These are phyloP conservation scores for Solanum sejunctum DNA, from an alignment of 257 asterid species.

Conservation along the genomic window DNA sequence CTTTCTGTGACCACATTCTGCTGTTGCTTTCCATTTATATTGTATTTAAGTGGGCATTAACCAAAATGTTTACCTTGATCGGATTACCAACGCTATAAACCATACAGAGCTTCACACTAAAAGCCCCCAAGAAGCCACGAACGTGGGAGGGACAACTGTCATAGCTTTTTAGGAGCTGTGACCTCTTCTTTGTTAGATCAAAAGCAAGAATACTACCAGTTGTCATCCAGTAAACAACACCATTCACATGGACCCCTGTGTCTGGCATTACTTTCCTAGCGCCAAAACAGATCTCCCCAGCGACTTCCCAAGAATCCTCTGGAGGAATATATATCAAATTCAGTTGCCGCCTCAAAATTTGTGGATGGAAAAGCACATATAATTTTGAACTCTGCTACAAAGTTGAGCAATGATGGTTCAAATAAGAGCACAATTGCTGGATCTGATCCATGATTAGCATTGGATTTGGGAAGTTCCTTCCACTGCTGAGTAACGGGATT, in stretches of 20 bases:
- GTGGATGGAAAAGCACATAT: conserved; percentile 31
- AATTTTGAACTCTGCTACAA: conserved; percentile 30
- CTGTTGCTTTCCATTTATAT: conserved; percentile 14
- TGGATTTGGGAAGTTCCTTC: conserved; percentile 36
- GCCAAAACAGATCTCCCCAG: conserved; percentile 24
- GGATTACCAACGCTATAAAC: background rate
- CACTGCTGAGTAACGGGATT: conserved; percentile 33
- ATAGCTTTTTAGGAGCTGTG: conserved; percentile 7
- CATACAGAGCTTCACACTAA: conserved; percentile 27
- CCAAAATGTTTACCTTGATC: background rate
- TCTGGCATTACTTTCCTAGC: background rate
- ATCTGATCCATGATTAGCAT: conserved; percentile 30
- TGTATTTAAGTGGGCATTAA: conserved; percentile 18
- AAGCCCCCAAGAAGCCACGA: conserved; percentile 4
- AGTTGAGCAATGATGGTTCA: conserved; percentile 41
- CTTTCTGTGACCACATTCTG: conserved; percentile 9
- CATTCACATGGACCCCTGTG: conserved; percentile 31
- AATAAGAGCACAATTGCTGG: conserved; percentile 20
- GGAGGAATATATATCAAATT: conserved; percentile 42
- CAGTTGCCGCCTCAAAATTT: conserved; percentile 43
- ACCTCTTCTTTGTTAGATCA: conserved; percentile 34
- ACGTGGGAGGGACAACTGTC: no score
- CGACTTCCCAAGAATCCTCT: conserved; percentile 31
- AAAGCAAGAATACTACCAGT: conserved; percentile 8
- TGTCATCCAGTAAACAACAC: conserved; percentile 26